These are phyloP conservation scores for Gentiana macrophylla DNA, from an alignment of 257 asterid species.

Conservation along the genomic window DNA sequence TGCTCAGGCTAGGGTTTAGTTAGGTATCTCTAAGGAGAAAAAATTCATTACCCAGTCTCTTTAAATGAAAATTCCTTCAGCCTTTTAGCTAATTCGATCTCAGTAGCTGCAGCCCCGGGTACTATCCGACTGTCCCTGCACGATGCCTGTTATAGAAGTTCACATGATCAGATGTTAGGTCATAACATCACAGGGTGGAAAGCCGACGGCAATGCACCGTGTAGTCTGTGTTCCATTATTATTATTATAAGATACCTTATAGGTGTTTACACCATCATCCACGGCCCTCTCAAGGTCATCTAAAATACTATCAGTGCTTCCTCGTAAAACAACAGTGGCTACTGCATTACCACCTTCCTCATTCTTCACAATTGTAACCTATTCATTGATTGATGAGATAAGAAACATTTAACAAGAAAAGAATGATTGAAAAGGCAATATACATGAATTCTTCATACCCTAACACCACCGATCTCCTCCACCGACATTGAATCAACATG, in stretches of 20 bases:
- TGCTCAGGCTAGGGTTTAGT: not conserved
- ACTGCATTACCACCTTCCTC: slow-evolving; percentile 97
- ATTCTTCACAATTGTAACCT: slow-evolving; percentile 94
- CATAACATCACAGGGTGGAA: too few species aligned
- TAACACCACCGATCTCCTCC: slow-evolving; percentile 96
- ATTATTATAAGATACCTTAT: slow-evolving; percentile 43
- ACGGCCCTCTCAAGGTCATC: slow-evolving; percentile 97
- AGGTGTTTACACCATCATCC: slow-evolving; percentile 91
- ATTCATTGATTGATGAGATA: slow-evolving; percentile 2
- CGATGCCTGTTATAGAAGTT: slow-evolving; percentile 57
- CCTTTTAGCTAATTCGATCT: slow-evolving; percentile 81
- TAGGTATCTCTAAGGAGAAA: not conserved
- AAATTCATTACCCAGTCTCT: slow-evolving; percentile 73
- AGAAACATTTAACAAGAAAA: too few species aligned
- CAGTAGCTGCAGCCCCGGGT: slow-evolving; percentile 99
- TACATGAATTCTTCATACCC: slow-evolving; percentile 37
- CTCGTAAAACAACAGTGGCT: slow-evolving; percentile 81
- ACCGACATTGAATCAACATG: slow-evolving; percentile 87
- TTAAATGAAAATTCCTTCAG: slow-evolving; percentile 84
- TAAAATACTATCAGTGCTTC: slow-evolving; percentile 91
- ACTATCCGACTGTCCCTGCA: slow-evolving; percentile 91
- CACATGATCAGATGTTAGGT: slow-evolving; percentile 1
- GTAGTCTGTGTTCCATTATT: not conserved
- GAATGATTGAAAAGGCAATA: not conserved
- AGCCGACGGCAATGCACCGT: not conserved